Percentiles rank a stretch among this genome's conserved stretches.
Evolutionary conservation across 352 stramenopile species (phyloP).

Genomic region (Phytopythium chamaehyphon): DNA sequence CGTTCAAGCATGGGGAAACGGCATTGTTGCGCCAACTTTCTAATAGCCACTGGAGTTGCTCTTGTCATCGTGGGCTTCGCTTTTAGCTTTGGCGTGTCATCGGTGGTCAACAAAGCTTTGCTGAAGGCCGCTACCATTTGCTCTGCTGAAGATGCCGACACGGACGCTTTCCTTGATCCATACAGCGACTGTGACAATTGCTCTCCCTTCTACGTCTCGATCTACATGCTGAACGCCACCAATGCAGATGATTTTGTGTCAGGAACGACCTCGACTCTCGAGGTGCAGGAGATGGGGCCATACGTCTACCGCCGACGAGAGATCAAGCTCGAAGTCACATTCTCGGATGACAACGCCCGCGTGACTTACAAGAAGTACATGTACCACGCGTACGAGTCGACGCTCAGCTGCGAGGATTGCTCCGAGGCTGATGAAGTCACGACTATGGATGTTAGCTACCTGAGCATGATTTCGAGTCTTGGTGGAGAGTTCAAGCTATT

Average conservation of each 20-base stretch:
- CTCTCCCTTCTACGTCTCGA: constrained; percentile 62
- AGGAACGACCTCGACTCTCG: constrained; percentile 38
- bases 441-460: constrained; percentile 57
- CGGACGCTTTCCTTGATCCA: constrained; percentile 40
- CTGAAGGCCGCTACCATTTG: constrained; percentile 33
- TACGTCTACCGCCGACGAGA: constrained; percentile 68
- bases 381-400: constrained; percentile 54
- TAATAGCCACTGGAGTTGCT: constrained; percentile 32
- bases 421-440: constrained; percentile 52
- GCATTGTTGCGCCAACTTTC: constrained; percentile 11
- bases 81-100: constrained; percentile 46
- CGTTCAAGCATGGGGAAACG: no score
- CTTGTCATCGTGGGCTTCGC: constrained; percentile 48
- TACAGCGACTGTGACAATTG: constrained; percentile 78
- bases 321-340: constrained; percentile 57
- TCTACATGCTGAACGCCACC: constrained; percentile 74
- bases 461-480: constrained; percentile 56
- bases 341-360: constrained; percentile 37
- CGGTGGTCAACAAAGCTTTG: constrained; percentile 44
- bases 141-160: constrained; percentile 26
- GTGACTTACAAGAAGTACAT: constrained; percentile 79
- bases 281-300: constrained; percentile 60
- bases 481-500: constrained; percentile 63
- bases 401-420: constrained; percentile 48
- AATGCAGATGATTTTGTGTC: constrained; percentile 60